phyloP scores from a whole-genome alignment of 1,139 yeast genomes.

The Zygoascus meyerae region DNA sequence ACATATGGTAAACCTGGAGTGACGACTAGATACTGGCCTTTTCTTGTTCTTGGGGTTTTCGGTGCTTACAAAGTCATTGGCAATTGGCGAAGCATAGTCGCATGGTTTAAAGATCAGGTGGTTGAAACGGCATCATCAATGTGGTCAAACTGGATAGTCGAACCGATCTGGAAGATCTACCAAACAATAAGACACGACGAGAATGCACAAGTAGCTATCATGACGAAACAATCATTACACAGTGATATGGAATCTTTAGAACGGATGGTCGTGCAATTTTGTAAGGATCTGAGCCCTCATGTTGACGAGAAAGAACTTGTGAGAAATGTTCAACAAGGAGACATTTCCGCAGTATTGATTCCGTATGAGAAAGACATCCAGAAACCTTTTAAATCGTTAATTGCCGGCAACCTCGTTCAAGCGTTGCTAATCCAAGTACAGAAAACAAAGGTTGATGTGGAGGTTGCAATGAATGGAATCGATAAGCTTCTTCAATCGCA shows the following conservation, averaged over 20 bases:
- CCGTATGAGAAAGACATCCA: constrained; percentile 73
- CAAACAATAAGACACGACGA: constrained; percentile 80
- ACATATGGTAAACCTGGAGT: constrained; percentile 43
- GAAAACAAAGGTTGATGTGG: constrained; percentile 93
- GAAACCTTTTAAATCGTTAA: constrained; percentile 55
- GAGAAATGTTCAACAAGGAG: constrained; percentile 50
- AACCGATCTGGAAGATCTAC: constrained; percentile 69
- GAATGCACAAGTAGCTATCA: constrained; percentile 61
- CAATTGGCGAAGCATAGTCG: constrained; percentile 46
- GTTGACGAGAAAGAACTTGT: constrained; percentile 19
- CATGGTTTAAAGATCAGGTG: constrained; percentile 55
- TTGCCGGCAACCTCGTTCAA: constrained; percentile 68
- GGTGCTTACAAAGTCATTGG: constrained; percentile 41
- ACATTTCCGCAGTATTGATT: constrained; percentile 70
- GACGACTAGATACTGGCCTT: constrained; percentile 65
- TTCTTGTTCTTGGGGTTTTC: constrained; percentile 11
- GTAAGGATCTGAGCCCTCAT: constrained; percentile 38
- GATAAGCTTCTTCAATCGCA: constrained; percentile 86
- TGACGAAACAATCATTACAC: constrained; percentile 70
- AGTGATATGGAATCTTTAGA: constrained; percentile 78
- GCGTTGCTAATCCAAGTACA: constrained; percentile 83
- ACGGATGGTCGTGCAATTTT: constrained; percentile 79
- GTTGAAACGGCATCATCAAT: constrained; percentile 63
- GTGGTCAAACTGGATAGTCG: constrained; percentile 73
- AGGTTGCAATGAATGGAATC: constrained; percentile 81